These are phyloP conservation scores for Lipomyces mesembrius DNA, from an alignment of 805 yeast species.

Conservation along the genomic window DNA sequence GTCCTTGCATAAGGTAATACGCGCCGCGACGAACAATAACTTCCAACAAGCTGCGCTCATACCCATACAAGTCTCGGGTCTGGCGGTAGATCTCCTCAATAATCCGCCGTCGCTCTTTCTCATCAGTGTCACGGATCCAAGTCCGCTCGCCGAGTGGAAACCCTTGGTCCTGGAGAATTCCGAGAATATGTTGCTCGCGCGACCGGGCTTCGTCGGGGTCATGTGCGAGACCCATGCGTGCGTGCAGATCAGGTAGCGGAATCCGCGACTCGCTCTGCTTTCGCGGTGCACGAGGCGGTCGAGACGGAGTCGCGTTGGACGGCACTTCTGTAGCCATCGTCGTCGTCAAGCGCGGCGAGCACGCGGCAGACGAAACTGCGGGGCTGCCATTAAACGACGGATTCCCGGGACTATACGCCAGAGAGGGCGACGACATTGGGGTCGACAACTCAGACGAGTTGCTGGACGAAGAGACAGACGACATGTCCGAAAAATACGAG, in stretches of 20 bases:
- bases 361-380: conserved; percentile 8
- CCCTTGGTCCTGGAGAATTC: conserved; percentile 55
- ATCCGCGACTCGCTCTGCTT: conserved; percentile 48
- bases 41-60: conserved; percentile 61
- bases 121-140: conserved; percentile 81
- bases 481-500: conserved; percentile 18
- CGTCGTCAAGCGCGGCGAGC: conserved; percentile 5
- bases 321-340: conserved; percentile 9
- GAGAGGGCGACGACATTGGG: conserved; percentile 35
- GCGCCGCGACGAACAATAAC: conserved; percentile 80
- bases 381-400: conserved; percentile 13
- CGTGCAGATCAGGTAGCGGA: conserved; percentile 47
- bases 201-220: conserved; percentile 47
- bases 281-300: conserved; percentile 35
- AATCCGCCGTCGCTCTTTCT: conserved; percentile 54
- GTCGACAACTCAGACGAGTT: conserved; percentile 32
- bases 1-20: conserved; percentile 77
- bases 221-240: conserved; percentile 47
- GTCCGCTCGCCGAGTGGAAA: conserved; percentile 78
- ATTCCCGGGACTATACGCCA: conserved; percentile 20
- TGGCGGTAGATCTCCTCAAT: conserved; percentile 55
- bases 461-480: conserved; percentile 21
- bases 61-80: conserved; percentile 57
- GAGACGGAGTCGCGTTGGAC: conserved; percentile 4
- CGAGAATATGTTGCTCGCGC: conserved; percentile 48